phyloP scores from a whole-genome alignment of 257 asterid species.

The Gardenia jasminoides region DNA sequence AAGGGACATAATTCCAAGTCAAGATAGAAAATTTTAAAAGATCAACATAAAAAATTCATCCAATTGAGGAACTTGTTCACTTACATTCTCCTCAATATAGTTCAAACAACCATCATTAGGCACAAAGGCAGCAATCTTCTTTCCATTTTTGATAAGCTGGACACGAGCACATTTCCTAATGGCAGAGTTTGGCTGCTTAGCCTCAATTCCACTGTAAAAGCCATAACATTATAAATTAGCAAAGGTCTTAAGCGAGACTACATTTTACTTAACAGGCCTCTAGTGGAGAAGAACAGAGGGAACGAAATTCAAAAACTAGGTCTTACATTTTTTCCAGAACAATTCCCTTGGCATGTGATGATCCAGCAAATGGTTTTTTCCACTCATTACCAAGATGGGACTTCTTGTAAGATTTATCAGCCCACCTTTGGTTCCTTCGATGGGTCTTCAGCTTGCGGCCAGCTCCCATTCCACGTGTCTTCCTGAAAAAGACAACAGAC shows the following conservation, averaged over 20 bases:
- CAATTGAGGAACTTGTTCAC: slow-evolving; percentile 4
- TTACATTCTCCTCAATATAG: slow-evolving; percentile 66
- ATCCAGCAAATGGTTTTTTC: slow-evolving; percentile 74
- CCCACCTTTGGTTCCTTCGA: slow-evolving; percentile 62
- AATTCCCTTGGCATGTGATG: slow-evolving; percentile 72
- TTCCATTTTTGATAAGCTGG: slow-evolving; percentile 67
- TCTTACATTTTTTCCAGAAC: slow-evolving; percentile 65
- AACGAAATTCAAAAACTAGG: not conserved
- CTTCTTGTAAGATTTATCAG: slow-evolving; percentile 63
- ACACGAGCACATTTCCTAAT: slow-evolving; percentile 76
- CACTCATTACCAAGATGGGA: slow-evolving; percentile 74
- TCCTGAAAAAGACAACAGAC: slow-evolving; percentile 24
- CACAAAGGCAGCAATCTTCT: slow-evolving; percentile 72
- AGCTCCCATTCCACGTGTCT: slow-evolving; percentile 79
- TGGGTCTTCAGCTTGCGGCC: slow-evolving; percentile 71
- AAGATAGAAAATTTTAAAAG: not conserved
- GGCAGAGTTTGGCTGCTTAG: slow-evolving; percentile 79
- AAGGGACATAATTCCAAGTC: not conserved
- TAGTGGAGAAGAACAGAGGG: not conserved
- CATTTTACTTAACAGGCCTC: not conserved
- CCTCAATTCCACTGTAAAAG: slow-evolving; percentile 61
- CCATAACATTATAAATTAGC: not conserved
- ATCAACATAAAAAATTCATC: too few relatives aligned
- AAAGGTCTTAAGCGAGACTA: not conserved
- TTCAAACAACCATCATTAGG: slow-evolving; percentile 76